Conservation (phyloP, 352 stramenopile genomes). For the Phytophthora ohioensis region DNA sequence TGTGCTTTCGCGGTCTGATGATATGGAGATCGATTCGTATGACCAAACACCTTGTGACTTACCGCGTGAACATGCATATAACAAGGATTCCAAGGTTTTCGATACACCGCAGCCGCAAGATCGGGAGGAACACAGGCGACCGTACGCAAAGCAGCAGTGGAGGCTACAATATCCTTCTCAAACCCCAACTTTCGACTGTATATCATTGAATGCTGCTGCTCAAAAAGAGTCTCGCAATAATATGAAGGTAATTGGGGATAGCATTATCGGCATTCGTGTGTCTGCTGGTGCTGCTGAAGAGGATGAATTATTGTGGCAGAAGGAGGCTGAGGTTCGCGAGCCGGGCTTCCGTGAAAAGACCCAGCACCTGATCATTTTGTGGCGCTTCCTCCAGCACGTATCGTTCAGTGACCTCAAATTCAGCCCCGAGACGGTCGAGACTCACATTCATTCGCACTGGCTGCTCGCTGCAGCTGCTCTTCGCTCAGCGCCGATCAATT, state of each 20-base stretch:
- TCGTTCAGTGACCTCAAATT: slow-evolving; percentile 14
- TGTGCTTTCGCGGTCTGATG: slow-evolving; percentile 1
- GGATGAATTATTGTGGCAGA: slow-evolving; percentile 19
- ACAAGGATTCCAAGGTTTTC: no score
- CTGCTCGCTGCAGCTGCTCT: slow-evolving; percentile 13
- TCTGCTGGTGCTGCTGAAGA: neutral
- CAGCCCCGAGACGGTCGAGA: neutral
- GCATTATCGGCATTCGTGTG: no score
- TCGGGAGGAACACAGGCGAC: no score
- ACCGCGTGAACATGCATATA: no score
- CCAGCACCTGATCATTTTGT: slow-evolving; percentile 31
- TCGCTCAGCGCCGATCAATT: neutral
- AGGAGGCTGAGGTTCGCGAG: neutral
- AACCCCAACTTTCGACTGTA: no score
- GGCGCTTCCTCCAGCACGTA: slow-evolving; percentile 19
- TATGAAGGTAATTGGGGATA: neutral
- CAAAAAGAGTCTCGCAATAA: neutral
- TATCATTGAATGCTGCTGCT: neutral
- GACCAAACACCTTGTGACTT: neutral
- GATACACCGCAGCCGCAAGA: no score
- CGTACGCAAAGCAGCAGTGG: no score
- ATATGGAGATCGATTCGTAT: slow-evolving; percentile 14
- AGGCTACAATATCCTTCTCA: no score
- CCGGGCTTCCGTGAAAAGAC: slow-evolving; percentile 24
- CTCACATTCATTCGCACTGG: slow-evolving; percentile 16